A percentile compares a stretch with the other conserved stretches of the same genome.
Conservation (phyloP, 2,329 filamentous ascomycete genomes). For the Emmonsia crescens region DNA sequence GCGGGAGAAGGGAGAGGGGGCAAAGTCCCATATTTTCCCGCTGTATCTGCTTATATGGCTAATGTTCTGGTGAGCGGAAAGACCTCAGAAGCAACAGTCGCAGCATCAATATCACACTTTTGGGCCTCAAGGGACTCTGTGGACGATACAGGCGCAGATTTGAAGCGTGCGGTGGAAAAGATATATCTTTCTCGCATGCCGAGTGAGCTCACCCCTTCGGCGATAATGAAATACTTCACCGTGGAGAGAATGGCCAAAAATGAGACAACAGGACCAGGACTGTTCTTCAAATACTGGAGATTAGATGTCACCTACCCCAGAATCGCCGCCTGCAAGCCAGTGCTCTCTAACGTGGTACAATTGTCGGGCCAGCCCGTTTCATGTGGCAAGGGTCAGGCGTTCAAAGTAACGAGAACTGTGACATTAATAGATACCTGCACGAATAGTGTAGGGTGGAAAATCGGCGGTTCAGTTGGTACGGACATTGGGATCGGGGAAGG, state of each 20-base stretch:
- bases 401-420: background rate
- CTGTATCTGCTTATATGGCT: background rate
- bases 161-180: background rate
- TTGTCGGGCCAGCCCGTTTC: background rate
- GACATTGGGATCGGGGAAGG: background rate
- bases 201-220: background rate
- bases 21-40: background rate
- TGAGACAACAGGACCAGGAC: background rate
- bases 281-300: background rate
- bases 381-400: background rate
- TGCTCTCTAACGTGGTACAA: background rate
- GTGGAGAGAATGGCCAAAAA: background rate
- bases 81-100: background rate
- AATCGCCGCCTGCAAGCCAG: background rate
- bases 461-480: background rate
- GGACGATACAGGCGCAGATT: background rate
- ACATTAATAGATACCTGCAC: background rate
- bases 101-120: background rate
- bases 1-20: background rate
- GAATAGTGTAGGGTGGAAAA: background rate
- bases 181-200: background rate
- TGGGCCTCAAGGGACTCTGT: background rate
- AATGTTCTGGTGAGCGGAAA: background rate
- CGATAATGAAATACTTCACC: background rate
- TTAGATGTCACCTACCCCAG: background rate